Percentiles rank a stretch among this genome's conserved stretches.
phyloP scores from a whole-genome alignment of 345 rosid species.

The Erodium maritimum region DNA sequence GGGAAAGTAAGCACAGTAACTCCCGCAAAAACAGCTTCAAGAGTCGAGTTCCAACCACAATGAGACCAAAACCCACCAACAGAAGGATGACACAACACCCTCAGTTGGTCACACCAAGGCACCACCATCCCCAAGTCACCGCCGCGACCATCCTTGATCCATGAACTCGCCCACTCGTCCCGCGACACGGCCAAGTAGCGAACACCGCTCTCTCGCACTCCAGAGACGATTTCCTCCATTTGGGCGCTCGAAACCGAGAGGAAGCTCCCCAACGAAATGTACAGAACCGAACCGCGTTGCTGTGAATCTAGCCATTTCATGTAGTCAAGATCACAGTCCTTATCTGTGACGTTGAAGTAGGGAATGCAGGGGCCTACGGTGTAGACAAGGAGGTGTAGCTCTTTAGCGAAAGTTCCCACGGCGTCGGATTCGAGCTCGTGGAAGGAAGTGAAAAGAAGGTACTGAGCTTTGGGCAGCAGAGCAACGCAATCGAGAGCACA shows the following conservation, averaged over 20 bases:
- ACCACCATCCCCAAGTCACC: constrained; percentile 13
- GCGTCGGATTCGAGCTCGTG: constrained; percentile 31
- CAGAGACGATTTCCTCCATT: constrained; percentile 28
- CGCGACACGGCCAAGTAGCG: constrained; percentile 26
- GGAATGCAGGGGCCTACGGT: constrained; percentile 1
- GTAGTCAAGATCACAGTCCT: not conserved
- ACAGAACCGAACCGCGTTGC: constrained; percentile 21
- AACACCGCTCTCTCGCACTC: constrained; percentile 15
- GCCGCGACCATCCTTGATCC: constrained; percentile 6
- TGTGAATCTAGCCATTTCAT: constrained; percentile 27
- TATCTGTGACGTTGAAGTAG: not conserved
- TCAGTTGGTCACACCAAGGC: constrained; percentile 28
- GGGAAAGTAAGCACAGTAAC: constrained; percentile 44
- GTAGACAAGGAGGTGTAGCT: constrained; percentile 5
- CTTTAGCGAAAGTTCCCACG: constrained; percentile 11
- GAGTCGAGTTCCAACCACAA: constrained; percentile 54
- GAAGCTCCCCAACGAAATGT: constrained; percentile 27
- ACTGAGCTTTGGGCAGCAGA: constrained; percentile 26
- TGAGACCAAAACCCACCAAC: constrained; percentile 61
- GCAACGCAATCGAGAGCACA: constrained; percentile 26
- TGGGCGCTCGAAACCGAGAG: constrained; percentile 25
- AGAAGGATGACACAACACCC: constrained; percentile 37
- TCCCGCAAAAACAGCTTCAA: constrained; percentile 38
- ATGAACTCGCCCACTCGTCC: constrained; percentile 11
- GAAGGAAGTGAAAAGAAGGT: constrained; percentile 30